Evolutionary conservation across 768 basidiomycete genomes (phyloP).

Genomic region (Cyclocybe aegerita): DNA sequence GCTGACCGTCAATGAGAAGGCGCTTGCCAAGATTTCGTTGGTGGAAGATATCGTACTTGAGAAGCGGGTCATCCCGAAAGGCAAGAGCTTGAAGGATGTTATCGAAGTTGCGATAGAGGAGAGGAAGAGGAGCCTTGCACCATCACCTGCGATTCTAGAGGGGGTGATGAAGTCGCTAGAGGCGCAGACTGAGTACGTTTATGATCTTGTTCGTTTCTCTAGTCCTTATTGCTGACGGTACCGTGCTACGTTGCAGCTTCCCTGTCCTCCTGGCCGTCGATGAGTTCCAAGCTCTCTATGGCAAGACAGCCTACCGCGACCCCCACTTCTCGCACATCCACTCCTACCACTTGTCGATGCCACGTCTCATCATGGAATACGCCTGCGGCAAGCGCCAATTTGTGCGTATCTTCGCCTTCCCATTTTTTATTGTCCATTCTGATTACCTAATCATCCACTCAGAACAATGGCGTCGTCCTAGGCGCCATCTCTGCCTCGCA

Average conservation of each 20-base stretch:
- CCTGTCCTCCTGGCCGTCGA: slow-evolving; percentile 86
- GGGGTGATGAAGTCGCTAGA: slow-evolving; percentile 62
- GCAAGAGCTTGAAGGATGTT: slow-evolving; percentile 53
- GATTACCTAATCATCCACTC: slow-evolving; percentile 1
- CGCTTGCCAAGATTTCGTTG: slow-evolving; percentile 42
- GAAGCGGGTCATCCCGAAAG: slow-evolving; percentile 44
- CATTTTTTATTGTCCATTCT: not conserved
- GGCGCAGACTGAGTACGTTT: slow-evolving; percentile 59
- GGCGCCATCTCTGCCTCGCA: slow-evolving; percentile 68
- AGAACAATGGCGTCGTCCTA: slow-evolving; percentile 73
- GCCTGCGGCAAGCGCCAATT: slow-evolving; percentile 69
- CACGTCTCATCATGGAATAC: slow-evolving; percentile 75
- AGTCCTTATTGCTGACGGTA: no score
- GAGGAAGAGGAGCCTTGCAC: slow-evolving; percentile 35
- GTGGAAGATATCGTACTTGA: slow-evolving; percentile 44
- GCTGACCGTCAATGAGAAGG: slow-evolving; percentile 51
- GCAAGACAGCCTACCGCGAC: slow-evolving; percentile 66
- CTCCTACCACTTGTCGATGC: slow-evolving; percentile 77
- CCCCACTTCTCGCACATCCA: slow-evolving; percentile 69
- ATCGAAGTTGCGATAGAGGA: slow-evolving; percentile 54
- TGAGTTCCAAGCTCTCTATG: slow-evolving; percentile 83
- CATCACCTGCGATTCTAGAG: slow-evolving; percentile 55
- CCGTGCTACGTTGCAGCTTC: no score
- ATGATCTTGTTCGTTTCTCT: not conserved
- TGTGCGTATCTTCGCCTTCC: slow-evolving; percentile 41